Percentiles rank a stretch among this genome's conserved stretches.
Conservation (phyloP, 495 filamentous ascomycete genomes). For the Viridothelium virens region DNA sequence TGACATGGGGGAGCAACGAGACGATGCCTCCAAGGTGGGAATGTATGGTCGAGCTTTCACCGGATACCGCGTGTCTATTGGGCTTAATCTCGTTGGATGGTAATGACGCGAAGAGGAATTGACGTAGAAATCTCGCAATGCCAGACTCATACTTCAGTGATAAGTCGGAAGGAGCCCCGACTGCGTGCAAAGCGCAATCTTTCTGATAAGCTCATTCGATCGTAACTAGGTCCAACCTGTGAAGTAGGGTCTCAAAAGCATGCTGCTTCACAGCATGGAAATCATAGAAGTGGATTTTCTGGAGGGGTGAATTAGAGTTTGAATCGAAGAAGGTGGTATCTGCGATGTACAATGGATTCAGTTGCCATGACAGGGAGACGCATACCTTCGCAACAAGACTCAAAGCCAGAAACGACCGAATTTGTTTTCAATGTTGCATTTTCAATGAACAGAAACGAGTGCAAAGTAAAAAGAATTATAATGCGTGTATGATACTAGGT, state of each 20-base stretch:
- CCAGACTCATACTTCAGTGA: background rate
- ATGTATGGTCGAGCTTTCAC: background rate
- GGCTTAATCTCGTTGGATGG: background rate
- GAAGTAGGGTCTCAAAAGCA: background rate
- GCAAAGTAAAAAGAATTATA: background rate
- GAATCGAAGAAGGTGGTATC: too few species aligned
- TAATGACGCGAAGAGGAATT: background rate
- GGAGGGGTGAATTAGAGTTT: background rate
- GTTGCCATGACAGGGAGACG: background rate
- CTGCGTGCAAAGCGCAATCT: background rate
- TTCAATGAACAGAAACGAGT: background rate
- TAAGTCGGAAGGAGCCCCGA: background rate
- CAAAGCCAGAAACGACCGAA: background rate
- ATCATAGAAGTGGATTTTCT: background rate
- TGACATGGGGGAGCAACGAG: constrained; percentile 41
- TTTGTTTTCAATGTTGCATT: background rate
- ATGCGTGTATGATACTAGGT: background rate
- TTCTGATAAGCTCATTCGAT: background rate
- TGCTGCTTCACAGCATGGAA: background rate
- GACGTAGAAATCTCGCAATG: background rate
- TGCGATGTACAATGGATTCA: too few species aligned
- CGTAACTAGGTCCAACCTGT: background rate
- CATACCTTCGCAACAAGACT: background rate
- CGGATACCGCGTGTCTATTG: background rate
- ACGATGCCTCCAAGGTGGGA: constrained; percentile 14